Evolutionary conservation across 306 rosid genomes (phyloP).

Genomic region (Sicyos edulis): DNA sequence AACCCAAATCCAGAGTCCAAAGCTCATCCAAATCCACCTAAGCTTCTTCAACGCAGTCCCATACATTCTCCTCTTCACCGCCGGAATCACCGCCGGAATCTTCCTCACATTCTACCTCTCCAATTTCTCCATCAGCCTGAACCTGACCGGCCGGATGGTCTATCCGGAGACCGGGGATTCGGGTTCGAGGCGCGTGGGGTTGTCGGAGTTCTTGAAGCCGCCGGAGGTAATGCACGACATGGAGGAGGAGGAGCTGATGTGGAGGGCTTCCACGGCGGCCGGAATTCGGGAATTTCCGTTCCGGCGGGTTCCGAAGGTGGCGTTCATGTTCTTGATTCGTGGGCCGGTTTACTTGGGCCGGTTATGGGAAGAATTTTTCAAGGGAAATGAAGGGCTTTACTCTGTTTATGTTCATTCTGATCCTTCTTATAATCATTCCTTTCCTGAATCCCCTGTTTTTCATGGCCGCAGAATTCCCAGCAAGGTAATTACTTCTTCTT

Average conservation of each 20-base stretch:
- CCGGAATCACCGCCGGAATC: conserved; percentile 12
- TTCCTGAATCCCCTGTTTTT: conserved; percentile 5
- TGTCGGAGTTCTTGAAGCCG: conserved; percentile 18
- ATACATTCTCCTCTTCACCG: conserved; percentile 11
- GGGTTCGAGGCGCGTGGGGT: background rate
- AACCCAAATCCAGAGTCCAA: conserved; percentile 7
- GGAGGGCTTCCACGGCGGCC: conserved; percentile 21
- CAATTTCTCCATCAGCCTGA: conserved; percentile 7
- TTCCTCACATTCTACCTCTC: background rate
- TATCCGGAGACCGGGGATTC: background rate
- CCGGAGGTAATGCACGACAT: conserved; percentile 18
- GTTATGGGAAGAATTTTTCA: conserved; percentile 20
- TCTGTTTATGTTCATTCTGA: conserved; percentile 20
- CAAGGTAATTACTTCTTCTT: background rate
- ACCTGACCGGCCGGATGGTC: background rate
- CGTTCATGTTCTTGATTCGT: conserved; percentile 15
- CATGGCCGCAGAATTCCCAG: conserved; percentile 20
- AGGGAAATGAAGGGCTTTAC: conserved; percentile 15
- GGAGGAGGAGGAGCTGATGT: conserved; percentile 18
- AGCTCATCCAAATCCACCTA: conserved; percentile 1
- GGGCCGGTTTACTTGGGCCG: conserved; percentile 13
- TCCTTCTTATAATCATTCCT: conserved; percentile 19
- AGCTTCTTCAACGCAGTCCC: background rate
- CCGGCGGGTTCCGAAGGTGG: conserved; percentile 15
- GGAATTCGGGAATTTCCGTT: conserved; percentile 11